Evolutionary conservation across 2,329 filamentous ascomycete species (phyloP), one percentile per base, ranked within the genome.

Genomic region (Huntiella savannae): DNA sequence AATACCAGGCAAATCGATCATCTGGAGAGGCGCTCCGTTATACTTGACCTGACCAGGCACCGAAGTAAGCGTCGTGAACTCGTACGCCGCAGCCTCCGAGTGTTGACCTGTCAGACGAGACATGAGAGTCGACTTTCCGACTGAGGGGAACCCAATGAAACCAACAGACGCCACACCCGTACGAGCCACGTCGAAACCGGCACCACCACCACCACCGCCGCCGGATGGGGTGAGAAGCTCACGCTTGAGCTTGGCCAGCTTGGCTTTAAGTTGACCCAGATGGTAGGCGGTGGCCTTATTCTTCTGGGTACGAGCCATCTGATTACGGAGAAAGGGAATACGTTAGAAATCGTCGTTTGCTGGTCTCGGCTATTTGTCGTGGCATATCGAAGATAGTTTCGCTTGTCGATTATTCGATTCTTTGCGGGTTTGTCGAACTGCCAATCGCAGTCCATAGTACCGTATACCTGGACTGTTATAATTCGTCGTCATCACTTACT

Each of bases 41-140:
- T 96, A 96, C 55, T 81, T 67, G 51, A 98, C 86, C 67, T 96
- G 91, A 46, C 91, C 91, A 37, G 91, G 91, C 42, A 98, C 91
- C 40, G 88, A 95, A 33, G 91, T 98, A 61, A 98, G 71, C 46
- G 91, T 98, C 53, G 91, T 98, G 68, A 98, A 98, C 62, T 98
- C 91, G 65, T 98, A 98, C 45, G 88, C 91, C 13, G 91, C 91
- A 47, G 78, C 88, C 70, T 98, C 91, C 2, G 88, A 96, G 61
- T 98, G 88, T 64, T 95, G 88, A 45, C 91, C 91, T 38, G 91
- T 98, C 60, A 98, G 66, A 58, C 70, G 77, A 60, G 79, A 94
- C 87, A 98, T 95, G 56, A 98, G 70, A 43, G 91, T 98, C 73
- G 85, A 94, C 68, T 98, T 98, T 51, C 91, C 91, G 52, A 98